Evolutionary conservation across 805 yeast species (phyloP), one percentile per base, ranked within the genome.

Genomic region (Kurtzmaniella cleridarum): DNA sequence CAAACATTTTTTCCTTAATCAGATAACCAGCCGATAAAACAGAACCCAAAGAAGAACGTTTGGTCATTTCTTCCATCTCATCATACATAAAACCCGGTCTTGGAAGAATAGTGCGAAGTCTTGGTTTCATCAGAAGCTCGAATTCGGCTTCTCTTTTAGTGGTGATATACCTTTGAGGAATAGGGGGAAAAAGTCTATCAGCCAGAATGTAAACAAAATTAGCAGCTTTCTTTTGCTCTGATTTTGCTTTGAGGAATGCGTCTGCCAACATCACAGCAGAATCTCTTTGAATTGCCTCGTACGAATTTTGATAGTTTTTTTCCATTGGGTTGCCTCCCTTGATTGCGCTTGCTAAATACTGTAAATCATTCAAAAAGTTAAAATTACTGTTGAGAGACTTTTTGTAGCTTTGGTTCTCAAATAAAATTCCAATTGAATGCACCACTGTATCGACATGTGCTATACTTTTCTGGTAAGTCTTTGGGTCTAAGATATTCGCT

Each of bases 1-100:
- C 51, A 10, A 78, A 35, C n/a, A 76, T 32, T 4, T 51, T 41
- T 15, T 63, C 54, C 44, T 81, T 78, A 12, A 71, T 63, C 40
- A 59, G 55, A 45, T 72, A 67, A 32, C 74, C 60, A 3, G 69
- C 23, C 34, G 69, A 64, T 20, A 84, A 56, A 2, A 69, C 59
- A 16, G 52, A 44, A 40, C 70, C 73, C 33, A 81, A 43, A 1
- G 62, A 41, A 10, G 64, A 59, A 40, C 86, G 59, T 59, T 49
- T 49, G 35, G 62, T 63, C 26, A 53, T 49, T 5, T 51, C 45
- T 6, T 54, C 46, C 2, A 53, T 46, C 14, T 69, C 76, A 53
- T 86, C 95, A 51, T 64, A 84, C 89, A 89, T 80, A 49, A 88
- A 78, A 0, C 95, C 95, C 0, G 96, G 96, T 43, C 96, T 71